Base-by-base conservation (phyloP, 257 asterid genomes). In the Petrea volubilis region DNA sequence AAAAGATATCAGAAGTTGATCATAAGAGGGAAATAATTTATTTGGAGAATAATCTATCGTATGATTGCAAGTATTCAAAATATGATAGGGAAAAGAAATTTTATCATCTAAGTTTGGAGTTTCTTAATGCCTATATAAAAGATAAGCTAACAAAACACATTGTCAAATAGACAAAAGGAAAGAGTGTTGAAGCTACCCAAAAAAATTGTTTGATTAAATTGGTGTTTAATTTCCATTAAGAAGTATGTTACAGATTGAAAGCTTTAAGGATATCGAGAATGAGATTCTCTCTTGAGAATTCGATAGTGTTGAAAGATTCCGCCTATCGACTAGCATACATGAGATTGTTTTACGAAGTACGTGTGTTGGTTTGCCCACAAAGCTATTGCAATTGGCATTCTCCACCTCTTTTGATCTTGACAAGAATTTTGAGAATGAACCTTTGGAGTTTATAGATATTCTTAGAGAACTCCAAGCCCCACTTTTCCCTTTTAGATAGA, bases 311-410 rank as follows among this genome's bases (percentile, higher is more conserved):
- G 64, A 72, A 84, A 59, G 84, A 80, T 73, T 86, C 51, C 79
- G 73, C 76, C 83, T 81, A 75, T 96, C 94, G 0, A 81, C 77
- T 23, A 87, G 96, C 81, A 60, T 90, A 71, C 83, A 75, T 23
- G 98, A 92, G 79, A 83, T 90, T 78, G 88, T 88, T 50, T 52
- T 82, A 58, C 85, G 79, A 75, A 77, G 82, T 72, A 68, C 69
- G 25, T 86, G 74, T 81, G 64, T 85, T 46, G 58, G 77, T 68
- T 76, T 88, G 78, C 91, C 91, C 18, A 64, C 78, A 63, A 64
- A 59, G 74, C 57, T 88, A 40, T 74, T 82, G 67, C 81, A 72
- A 24, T 56, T 85, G 67, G 63, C 84, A 56, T 80, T 86, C 65
- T 74, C 90, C 17, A 67, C 85, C 51, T 81, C 79, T 70, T 51